Conservation (phyloP, 2,329 filamentous ascomycete species). For the Aspergillus novofumigatus region DNA sequence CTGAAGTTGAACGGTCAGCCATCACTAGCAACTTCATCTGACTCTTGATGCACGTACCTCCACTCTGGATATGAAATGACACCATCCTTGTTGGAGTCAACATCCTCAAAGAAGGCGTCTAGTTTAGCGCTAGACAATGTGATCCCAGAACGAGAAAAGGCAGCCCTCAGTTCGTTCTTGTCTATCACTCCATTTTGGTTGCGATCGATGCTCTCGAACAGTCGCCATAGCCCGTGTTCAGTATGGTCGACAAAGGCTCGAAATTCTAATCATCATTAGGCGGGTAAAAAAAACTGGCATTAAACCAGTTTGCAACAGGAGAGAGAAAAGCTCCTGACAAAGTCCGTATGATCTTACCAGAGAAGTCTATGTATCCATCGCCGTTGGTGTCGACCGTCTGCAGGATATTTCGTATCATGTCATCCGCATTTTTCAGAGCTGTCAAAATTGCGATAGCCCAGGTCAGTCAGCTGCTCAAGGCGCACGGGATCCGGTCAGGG, state of each 20-base stretch:
- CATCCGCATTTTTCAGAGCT: constrained; percentile 87
- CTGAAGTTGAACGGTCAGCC: constrained; percentile 43
- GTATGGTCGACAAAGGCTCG: constrained; percentile 80
- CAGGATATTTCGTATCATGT: constrained; percentile 76
- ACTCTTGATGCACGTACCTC: constrained; percentile 62
- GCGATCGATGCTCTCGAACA: constrained; percentile 84
- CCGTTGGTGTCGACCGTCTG: constrained; percentile 77
- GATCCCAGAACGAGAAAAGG: constrained; percentile 74
- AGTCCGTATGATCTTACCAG: constrained; percentile 56
- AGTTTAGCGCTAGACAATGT: constrained; percentile 73
- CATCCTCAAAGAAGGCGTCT: constrained; percentile 79
- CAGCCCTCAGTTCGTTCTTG: constrained; percentile 73
- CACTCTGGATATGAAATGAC: constrained; percentile 89
- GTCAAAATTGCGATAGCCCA: constrained; percentile 14
- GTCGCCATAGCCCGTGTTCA: constrained; percentile 72
- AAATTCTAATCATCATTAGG: constrained; percentile 63
- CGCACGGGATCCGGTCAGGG: constrained; percentile 17
- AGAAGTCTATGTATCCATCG: constrained; percentile 86
- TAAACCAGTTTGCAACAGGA: constrained; percentile 10
- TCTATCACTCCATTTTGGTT: constrained; percentile 83
- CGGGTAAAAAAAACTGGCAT: constrained; percentile 16
- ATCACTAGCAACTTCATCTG: constrained; percentile 8
- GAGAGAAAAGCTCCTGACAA: constrained; percentile 5
- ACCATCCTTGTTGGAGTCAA: constrained; percentile 86
- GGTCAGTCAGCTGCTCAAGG: constrained; percentile 20